Base-by-base conservation (phyloP, 2,329 filamentous ascomycete genomes). In the Nectriaceae sp. region DNA sequence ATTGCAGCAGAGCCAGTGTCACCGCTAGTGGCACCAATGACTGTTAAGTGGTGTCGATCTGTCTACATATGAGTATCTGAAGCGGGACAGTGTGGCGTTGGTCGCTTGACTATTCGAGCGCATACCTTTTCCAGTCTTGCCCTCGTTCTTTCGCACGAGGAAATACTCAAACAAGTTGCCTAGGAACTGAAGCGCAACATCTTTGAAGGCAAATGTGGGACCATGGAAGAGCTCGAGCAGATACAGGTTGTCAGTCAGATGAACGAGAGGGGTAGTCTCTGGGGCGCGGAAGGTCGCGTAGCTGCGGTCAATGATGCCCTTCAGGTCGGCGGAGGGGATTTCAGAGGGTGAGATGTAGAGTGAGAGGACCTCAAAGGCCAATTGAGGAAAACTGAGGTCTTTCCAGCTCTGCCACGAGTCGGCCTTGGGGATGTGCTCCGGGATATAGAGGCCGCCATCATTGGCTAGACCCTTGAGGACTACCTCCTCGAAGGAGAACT, bases 91-190 rank as follows among this genome's bases (percentile, higher is more conserved):
- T 15, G 21, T 21, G n/a, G 19, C 4, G 21, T 24, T 20, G n/a
- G 42, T 10, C 11, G 42, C 15, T 8, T 31, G 33, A 36, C 33
- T n/a, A 36, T n/a, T 29, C n/a, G 33, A 18, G 5, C 8, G 33
- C 68, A 63, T 71, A 72, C 76, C 76, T 61, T 68, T 68, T 15
- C 84, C 84, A 21, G 75, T 74, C 45, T 63, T 63, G 19, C 60
- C 60, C 50, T 63, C 50, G 16, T 94, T 94, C 69, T 82, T 84
- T 58, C 89, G 77, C 4, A 86, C 80, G 11, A 94, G 76, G 69
- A 94, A 93, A 69, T 93, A 94, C 70, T 95, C 89, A 58, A 95
- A 97, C 3, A 99, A 77, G 64, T 99, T 97, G n/a, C 94, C 94
- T 2, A 99, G 75, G 65, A 97, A 94, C 62, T 97, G 93, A 53